phyloP scores from a whole-genome alignment of 768 basidiomycete species.

The Clitopilus hobsonii region DNA sequence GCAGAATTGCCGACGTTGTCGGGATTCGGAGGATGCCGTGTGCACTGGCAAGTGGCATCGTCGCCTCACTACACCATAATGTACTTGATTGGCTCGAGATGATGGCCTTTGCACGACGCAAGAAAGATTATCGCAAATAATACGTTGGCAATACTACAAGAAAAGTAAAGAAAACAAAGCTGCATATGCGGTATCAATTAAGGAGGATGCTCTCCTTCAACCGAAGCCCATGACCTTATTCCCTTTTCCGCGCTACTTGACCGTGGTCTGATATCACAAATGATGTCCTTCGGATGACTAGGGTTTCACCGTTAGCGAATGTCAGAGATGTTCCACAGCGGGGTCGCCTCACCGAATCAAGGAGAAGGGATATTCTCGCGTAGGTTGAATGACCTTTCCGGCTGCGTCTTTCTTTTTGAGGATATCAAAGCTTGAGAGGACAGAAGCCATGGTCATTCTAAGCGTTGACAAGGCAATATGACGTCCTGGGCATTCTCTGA shows the following conservation, averaged over 20 bases:
- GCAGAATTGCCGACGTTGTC: too few species aligned
- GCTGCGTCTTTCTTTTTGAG: slow-evolving; percentile 10
- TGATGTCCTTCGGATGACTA: slow-evolving; percentile 20
- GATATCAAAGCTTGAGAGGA: slow-evolving; percentile 26
- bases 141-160: too few species aligned
- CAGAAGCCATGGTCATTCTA: slow-evolving; percentile 23
- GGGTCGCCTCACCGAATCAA: slow-evolving; percentile 4
- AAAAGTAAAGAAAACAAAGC: too few species aligned
- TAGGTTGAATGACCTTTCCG: slow-evolving; percentile 12
- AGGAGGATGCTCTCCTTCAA: background rate
- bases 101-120: too few species aligned
- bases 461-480: slow-evolving; percentile 25
- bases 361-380: slow-evolving; percentile 6
- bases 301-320: slow-evolving; percentile 9
- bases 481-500: slow-evolving; percentile 26
- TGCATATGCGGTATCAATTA: too few species aligned
- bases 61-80: background rate
- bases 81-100: background rate
- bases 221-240: slow-evolving; percentile 6
- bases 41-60: too few species aligned
- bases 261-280: slow-evolving; percentile 23
- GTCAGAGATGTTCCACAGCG: background rate
- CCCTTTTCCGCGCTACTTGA: slow-evolving; percentile 16
- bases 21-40: background rate
- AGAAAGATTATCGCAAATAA: too few species aligned